Percentiles rank a stretch among this genome's conserved stretches.
phyloP scores from a whole-genome alignment of 2,329 filamentous ascomycete genomes.

The Fusarium mundagurra region DNA sequence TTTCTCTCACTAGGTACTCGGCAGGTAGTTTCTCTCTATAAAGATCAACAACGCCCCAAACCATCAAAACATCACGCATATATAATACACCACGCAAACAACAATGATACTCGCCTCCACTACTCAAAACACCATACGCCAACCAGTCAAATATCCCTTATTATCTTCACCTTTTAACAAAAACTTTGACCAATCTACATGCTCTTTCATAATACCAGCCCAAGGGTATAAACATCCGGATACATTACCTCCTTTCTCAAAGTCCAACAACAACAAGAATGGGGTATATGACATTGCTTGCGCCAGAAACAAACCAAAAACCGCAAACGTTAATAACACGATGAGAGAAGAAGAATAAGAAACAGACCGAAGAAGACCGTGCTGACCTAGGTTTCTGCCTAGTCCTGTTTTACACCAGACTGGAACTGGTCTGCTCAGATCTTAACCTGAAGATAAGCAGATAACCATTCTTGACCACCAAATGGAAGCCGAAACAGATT shows the following conservation, averaged over 20 bases:
- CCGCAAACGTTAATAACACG: not conserved
- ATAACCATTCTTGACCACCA: not conserved
- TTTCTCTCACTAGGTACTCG: not conserved
- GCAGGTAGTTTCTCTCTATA: not conserved
- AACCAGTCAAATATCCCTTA: not conserved
- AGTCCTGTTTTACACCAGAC: constrained; percentile 36
- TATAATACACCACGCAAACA: not conserved
- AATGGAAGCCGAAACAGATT: not conserved
- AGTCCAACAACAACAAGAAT: constrained; percentile 16
- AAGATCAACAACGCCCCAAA: not conserved
- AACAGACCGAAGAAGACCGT: not conserved
- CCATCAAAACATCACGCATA: not conserved
- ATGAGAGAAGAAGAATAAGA: not conserved
- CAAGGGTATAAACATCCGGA: constrained; percentile 21
- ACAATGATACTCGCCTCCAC: not conserved
- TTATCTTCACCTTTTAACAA: not conserved
- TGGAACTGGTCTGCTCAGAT: constrained; percentile 16
- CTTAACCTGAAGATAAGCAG: not conserved
- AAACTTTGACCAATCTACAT: constrained; percentile 6
- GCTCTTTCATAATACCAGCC: not conserved
- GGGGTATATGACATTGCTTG: constrained; percentile 16
- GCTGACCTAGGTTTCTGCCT: constrained; percentile 18
- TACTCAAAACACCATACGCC: not conserved
- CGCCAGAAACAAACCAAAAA: constrained; percentile 1
- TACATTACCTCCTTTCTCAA: constrained; percentile 20